These are phyloP conservation scores for Zarea fungicola DNA, from an alignment of 2,329 filamentous ascomycete genomes.

Conservation along the genomic window DNA sequence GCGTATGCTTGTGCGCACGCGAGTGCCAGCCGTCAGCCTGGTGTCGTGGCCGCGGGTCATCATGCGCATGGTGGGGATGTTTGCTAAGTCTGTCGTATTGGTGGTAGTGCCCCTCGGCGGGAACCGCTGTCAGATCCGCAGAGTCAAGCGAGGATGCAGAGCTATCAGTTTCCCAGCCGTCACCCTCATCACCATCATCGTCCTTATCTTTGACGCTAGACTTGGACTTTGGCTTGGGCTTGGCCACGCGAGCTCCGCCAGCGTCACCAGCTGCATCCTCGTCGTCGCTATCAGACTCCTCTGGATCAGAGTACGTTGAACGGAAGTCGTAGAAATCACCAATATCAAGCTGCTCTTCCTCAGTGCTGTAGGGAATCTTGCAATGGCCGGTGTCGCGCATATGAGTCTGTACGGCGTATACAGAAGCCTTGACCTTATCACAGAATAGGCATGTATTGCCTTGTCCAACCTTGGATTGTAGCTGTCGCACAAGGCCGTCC, in stretches of 20 bases:
- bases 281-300: slow-evolving; percentile 53
- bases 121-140: slow-evolving; percentile 73
- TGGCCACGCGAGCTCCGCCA: slow-evolving; percentile 52
- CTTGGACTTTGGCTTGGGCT: slow-evolving; percentile 35
- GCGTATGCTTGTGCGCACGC: slow-evolving; percentile 67
- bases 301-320: slow-evolving; percentile 85
- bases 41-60: slow-evolving; percentile 66
- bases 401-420: slow-evolving; percentile 83
- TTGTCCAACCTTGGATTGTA: slow-evolving; percentile 75
- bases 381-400: slow-evolving; percentile 97
- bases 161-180: slow-evolving; percentile 94
- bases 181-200: slow-evolving; percentile 55
- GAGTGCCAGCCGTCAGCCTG: slow-evolving; percentile 76
- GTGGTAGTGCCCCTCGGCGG: slow-evolving; percentile 65
- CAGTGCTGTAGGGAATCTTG: slow-evolving; percentile 86
- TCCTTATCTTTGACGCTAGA: slow-evolving; percentile 41
- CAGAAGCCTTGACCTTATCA: slow-evolving; percentile 72
- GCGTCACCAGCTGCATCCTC: slow-evolving; percentile 54
- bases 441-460: slow-evolving; percentile 85
- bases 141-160: slow-evolving; percentile 85
- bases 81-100: slow-evolving; percentile 68
- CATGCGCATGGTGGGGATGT: slow-evolving; percentile 69
- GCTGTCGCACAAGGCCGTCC: slow-evolving; percentile 71
- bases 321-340: slow-evolving; percentile 97
- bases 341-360: slow-evolving; percentile 88